These are phyloP conservation scores for Fraxinus platypoda DNA, from an alignment of 305 asterid species.

Conservation along the genomic window DNA sequence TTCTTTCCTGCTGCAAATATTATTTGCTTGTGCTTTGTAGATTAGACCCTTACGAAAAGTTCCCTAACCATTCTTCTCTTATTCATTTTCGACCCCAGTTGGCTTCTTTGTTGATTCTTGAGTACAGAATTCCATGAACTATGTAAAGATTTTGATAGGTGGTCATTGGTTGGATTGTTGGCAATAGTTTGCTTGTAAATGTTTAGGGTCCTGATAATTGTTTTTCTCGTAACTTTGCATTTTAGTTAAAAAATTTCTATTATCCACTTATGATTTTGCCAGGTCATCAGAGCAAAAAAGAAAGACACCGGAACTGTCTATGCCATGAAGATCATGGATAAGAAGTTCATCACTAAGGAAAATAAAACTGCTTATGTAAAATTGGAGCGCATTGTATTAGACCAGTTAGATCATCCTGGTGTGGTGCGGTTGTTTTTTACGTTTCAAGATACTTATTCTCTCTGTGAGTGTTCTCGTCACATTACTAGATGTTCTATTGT, in stretches of 20 bases:
- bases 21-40: not conserved
- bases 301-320: slow-evolving; percentile 82
- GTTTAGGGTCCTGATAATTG: not conserved
- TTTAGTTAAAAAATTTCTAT: not conserved
- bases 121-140: not conserved
- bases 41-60: not conserved
- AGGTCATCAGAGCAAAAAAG: slow-evolving; percentile 98
- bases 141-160: not conserved
- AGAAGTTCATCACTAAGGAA: slow-evolving; percentile 95
- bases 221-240: not conserved
- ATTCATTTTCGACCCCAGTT: not conserved
- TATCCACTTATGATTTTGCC: slow-evolving; percentile 4
- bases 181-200: not conserved
- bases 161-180: not conserved
- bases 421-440: slow-evolving; percentile 83
- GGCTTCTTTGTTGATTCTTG: not conserved
- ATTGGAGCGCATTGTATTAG: slow-evolving; percentile 93
- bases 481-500: slow-evolving; percentile 10
- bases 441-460: slow-evolving; percentile 89
- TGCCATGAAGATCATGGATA: slow-evolving; percentile 99
- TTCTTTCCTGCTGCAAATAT: not conserved
- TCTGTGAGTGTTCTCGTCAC: slow-evolving; percentile 63
- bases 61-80: not conserved
- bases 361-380: slow-evolving; percentile 99
- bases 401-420: slow-evolving; percentile 98